Conservation (phyloP, 768 basidiomycete genomes). For the Boletus edulis region DNA sequence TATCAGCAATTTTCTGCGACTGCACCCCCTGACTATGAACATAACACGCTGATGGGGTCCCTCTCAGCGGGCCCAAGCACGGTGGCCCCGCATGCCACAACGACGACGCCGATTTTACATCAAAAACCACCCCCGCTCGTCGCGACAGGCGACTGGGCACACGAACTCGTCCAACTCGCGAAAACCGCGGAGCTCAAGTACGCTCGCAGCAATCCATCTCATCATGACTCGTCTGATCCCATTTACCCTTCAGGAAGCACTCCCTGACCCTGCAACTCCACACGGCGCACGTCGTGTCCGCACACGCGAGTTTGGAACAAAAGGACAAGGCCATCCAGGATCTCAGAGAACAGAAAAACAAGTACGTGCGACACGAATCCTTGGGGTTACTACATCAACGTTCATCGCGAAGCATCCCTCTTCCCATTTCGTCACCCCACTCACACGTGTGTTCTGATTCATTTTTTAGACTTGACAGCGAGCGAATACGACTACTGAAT, state of each 20-base stretch:
- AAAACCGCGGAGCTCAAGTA: conserved; percentile 89
- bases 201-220: conserved; percentile 28
- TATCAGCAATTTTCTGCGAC: conserved; percentile 35
- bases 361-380: conserved; percentile 43
- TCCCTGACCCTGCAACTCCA: conserved; percentile 81
- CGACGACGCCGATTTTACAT: conserved; percentile 20
- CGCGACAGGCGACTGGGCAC: conserved; percentile 85
- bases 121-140: conserved; percentile 51
- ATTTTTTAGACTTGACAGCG: conserved; percentile 63
- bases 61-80: conserved; percentile 34
- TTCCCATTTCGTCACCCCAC: not conserved
- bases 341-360: conserved; percentile 80
- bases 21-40: conserved; percentile 34
- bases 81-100: conserved; percentile 31
- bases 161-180: conserved; percentile 80
- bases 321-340: conserved; percentile 80
- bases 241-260: conserved; percentile 57
- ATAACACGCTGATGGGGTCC: conserved; percentile 30
- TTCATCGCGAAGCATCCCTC: not conserved
- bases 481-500: conserved; percentile 64
- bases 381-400: not conserved
- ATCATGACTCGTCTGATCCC: conserved; percentile 10
- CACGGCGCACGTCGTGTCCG: conserved; percentile 83
- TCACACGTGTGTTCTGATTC: conserved; percentile 15
- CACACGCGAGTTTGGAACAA: conserved; percentile 75